Percentiles rank a stretch among this genome's conserved stretches.
These are phyloP conservation scores for Phytophthora sojae DNA, from an alignment of 352 stramenopile genomes.

Conservation along the genomic window DNA sequence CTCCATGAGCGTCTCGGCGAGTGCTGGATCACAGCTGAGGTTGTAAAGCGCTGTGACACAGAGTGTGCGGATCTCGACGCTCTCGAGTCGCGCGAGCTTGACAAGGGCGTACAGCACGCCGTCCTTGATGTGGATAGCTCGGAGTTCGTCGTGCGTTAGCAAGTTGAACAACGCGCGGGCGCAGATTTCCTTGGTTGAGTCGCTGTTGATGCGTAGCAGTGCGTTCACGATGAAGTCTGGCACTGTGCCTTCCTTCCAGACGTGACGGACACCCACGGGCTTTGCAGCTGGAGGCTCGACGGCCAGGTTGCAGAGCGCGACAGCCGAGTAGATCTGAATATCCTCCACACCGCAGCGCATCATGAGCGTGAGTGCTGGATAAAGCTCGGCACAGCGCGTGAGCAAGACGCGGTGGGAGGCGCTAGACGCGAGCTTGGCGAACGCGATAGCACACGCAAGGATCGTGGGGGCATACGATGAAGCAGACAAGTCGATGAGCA, in stretches of 20 bases:
- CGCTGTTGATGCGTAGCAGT: conserved; percentile 89
- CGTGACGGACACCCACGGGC: conserved; percentile 62
- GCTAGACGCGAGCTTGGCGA: conserved; percentile 77
- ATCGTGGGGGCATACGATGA: conserved; percentile 68
- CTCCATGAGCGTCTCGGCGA: conserved; percentile 85
- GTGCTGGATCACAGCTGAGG: conserved; percentile 72
- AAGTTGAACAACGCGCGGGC: conserved; percentile 87
- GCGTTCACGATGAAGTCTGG: conserved; percentile 92
- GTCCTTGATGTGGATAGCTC: conserved; percentile 85
- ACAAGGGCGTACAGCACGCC: conserved; percentile 89
- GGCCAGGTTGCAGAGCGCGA: conserved; percentile 86
- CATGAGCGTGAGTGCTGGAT: conserved; percentile 84
- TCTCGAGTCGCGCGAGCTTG: conserved; percentile 86
- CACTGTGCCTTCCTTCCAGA: conserved; percentile 89
- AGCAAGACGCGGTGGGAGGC: conserved; percentile 60
- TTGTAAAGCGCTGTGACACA: conserved; percentile 89
- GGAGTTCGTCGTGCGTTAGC: conserved; percentile 82
- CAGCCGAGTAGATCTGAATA: conserved; percentile 91
- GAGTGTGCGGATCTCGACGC: conserved; percentile 80
- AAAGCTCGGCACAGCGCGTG: conserved; percentile 75
- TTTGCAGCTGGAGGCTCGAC: conserved; percentile 58
- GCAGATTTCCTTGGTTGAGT: conserved; percentile 91
- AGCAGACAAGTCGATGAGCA: conserved; percentile 81
- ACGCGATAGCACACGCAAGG: conserved; percentile 80
- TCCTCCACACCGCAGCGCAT: conserved; percentile 90